These are phyloP conservation scores for Trichosporon coremiiforme DNA, from an alignment of 1,284 basidiomycete genomes.

Conservation along the genomic window DNA sequence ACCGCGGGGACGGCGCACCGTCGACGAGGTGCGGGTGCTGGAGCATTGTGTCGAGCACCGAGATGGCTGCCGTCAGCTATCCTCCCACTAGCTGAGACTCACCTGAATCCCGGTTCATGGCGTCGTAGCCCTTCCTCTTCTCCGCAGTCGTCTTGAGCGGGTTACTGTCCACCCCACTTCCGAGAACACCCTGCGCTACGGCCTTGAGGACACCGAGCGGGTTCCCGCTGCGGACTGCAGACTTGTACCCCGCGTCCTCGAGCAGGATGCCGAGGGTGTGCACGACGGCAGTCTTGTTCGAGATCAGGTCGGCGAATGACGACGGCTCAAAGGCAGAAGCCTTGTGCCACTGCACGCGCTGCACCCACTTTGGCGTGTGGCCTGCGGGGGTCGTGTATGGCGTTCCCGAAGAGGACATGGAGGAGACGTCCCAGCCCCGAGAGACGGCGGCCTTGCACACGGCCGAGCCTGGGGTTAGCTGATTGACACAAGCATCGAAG, in stretches of 20 bases:
- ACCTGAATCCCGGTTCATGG: conserved; percentile 89
- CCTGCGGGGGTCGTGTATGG: conserved; percentile 86
- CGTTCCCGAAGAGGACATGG: conserved; percentile 85
- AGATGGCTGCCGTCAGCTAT: conserved; percentile 62
- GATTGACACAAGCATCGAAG: too few relatives aligned
- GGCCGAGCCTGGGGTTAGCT: conserved; percentile 71
- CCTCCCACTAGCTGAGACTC: conserved; percentile 40
- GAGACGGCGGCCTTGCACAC: conserved; percentile 83
- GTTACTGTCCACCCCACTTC: conserved; percentile 59
- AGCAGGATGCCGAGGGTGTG: conserved; percentile 94
- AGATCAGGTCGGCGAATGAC: conserved; percentile 70
- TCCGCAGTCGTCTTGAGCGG: conserved; percentile 62
- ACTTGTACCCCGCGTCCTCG: conserved; percentile 80
- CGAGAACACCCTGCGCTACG: conserved; percentile 53
- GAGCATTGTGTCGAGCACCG: conserved; percentile 72
- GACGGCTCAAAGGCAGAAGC: conserved; percentile 77
- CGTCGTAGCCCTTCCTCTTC: conserved; percentile 66
- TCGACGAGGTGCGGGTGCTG: conserved; percentile 26
- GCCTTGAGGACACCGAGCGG: conserved; percentile 62
- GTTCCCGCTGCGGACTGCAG: conserved; percentile 65
- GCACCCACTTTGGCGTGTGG: conserved; percentile 81
- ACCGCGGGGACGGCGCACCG: conserved; percentile 39
- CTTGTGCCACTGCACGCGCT: conserved; percentile 73
- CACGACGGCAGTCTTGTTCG: conserved; percentile 73
- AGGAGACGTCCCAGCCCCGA: conserved; percentile 81